phyloP scores from a whole-genome alignment of 2,329 filamentous ascomycete genomes.

The Stagonosporopsis vannaccii region DNA sequence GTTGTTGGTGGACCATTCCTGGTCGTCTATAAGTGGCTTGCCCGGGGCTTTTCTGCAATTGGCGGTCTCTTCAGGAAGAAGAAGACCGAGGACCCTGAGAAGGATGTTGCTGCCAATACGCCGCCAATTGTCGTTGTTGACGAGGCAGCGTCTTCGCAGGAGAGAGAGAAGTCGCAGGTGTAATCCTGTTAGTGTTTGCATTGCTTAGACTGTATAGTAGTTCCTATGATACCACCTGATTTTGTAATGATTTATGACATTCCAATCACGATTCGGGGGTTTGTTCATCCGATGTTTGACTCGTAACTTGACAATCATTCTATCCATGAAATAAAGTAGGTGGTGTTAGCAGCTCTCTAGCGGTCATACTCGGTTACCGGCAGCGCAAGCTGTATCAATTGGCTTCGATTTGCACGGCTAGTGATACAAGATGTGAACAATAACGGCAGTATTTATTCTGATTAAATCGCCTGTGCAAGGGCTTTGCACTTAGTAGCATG shows the following conservation, averaged over 20 bases:
- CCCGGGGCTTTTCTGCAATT: conserved; percentile 18
- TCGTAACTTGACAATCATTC: too few relatives aligned
- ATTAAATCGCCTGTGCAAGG: not conserved
- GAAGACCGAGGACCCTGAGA: conserved; percentile 15
- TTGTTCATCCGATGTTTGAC: too few relatives aligned
- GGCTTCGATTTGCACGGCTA: too few relatives aligned
- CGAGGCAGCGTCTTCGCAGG: not conserved
- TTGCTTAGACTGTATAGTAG: conserved; percentile 2
- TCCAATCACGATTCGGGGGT: not conserved
- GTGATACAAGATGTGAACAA: too few relatives aligned
- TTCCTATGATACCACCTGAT: not conserved
- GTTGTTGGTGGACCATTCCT: conserved; percentile 35
- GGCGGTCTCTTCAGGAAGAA: conserved; percentile 29
- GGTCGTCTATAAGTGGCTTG: conserved; percentile 27
- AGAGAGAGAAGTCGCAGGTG: conserved; percentile 5
- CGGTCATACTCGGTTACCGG: too few relatives aligned
- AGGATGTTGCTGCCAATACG: conserved; percentile 24
- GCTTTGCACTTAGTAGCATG: not conserved
- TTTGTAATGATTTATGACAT: not conserved
- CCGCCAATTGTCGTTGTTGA: conserved; percentile 29
- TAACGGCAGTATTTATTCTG: not conserved
- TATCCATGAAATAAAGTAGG: too few relatives aligned
- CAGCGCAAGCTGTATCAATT: too few relatives aligned
- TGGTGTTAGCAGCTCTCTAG: too few relatives aligned
- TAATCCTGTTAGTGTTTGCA: not conserved